These are phyloP conservation scores for Suillus subluteus DNA, from an alignment of 768 basidiomycete species.

Conservation along the genomic window DNA sequence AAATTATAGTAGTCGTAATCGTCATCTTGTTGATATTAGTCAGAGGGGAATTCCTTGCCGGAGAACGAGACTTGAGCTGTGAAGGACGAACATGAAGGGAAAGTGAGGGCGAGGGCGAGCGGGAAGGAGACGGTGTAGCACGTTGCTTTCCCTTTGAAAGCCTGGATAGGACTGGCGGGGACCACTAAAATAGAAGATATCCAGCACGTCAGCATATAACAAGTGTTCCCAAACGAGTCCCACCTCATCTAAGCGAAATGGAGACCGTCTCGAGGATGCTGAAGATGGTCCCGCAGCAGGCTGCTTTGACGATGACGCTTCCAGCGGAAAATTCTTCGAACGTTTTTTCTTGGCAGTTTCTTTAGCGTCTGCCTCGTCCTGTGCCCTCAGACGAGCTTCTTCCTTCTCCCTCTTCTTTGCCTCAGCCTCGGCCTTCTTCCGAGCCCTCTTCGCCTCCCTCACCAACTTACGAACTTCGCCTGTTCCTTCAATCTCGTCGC, in stretches of 20 bases:
- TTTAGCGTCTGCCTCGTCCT: conserved; percentile 9
- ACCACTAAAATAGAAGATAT: background rate
- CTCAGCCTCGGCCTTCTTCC: conserved; percentile 28
- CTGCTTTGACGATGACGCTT: conserved; percentile 2
- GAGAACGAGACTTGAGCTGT: background rate
- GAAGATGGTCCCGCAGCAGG: conserved; percentile 1
- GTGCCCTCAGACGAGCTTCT: conserved; percentile 19
- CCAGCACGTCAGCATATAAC: background rate
- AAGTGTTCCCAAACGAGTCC: background rate
- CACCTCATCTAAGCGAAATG: background rate
- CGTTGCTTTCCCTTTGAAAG: conserved; percentile 4
- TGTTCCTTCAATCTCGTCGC: conserved; percentile 43
- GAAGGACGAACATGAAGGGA: conserved; percentile 19
- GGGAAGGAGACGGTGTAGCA: conserved; percentile 9
- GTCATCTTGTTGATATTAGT: conserved; percentile 18
- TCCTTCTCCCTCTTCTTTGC: conserved; percentile 20
- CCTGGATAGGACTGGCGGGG: conserved; percentile 5
- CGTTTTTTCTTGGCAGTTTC: conserved; percentile 22
- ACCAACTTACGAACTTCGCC: conserved; percentile 35
- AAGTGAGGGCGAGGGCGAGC: conserved; percentile 5
- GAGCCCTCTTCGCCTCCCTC: conserved; percentile 37
- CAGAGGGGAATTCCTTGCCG: background rate
- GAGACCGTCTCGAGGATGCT: background rate
- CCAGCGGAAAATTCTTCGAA: conserved; percentile 33
- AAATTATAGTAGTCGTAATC: conserved; percentile 18